Percentiles rank a stretch among this genome's conserved stretches.
Conservation (phyloP, 1,284 basidiomycete genomes). For the Cutaneotrichosporon sp. region DNA sequence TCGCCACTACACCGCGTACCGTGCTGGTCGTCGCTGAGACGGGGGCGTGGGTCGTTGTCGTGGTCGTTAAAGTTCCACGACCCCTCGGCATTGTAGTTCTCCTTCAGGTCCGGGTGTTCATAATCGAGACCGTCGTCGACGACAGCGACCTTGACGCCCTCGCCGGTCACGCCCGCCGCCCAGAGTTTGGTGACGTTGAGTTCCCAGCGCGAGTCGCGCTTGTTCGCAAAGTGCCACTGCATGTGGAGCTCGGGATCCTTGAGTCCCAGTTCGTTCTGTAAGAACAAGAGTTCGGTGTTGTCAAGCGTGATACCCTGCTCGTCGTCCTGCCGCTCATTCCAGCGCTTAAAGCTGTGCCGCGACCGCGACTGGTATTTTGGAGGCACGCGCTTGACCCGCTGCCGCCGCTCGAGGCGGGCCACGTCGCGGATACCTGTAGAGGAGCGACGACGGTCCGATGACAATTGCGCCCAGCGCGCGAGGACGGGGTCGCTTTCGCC, state of each 20-base stretch:
- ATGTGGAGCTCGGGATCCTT: constrained; percentile 79
- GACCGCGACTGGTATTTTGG: background rate
- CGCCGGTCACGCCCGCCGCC: constrained; percentile 79
- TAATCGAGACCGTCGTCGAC: constrained; percentile 97
- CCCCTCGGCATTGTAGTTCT: constrained; percentile 83
- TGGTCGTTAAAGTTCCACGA: constrained; percentile 99
- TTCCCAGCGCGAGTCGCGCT: constrained; percentile 53
- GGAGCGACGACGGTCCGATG: constrained; percentile 52
- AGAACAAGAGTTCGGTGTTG: constrained; percentile 58
- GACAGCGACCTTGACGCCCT: constrained; percentile 81
- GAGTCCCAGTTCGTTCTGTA: constrained; percentile 61
- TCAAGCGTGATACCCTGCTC: constrained; percentile 30
- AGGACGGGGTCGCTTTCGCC: constrained; percentile 58
- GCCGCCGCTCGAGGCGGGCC: constrained; percentile 15
- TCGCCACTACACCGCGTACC: constrained; percentile 98
- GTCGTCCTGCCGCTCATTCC: constrained; percentile 1
- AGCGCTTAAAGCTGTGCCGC: constrained; percentile 8
- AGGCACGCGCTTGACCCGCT: constrained; percentile 23
- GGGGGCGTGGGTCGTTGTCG: constrained; percentile 78
- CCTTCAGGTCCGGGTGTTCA: constrained; percentile 77
- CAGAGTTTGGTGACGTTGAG: constrained; percentile 58
- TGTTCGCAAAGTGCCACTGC: constrained; percentile 79
- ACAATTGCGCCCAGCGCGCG: constrained; percentile 52
- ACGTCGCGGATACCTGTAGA: constrained; percentile 54
- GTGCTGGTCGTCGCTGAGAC: constrained; percentile 89